Evolutionary conservation across 1,284 basidiomycete species (phyloP).

Genomic region (Mycena sp.): DNA sequence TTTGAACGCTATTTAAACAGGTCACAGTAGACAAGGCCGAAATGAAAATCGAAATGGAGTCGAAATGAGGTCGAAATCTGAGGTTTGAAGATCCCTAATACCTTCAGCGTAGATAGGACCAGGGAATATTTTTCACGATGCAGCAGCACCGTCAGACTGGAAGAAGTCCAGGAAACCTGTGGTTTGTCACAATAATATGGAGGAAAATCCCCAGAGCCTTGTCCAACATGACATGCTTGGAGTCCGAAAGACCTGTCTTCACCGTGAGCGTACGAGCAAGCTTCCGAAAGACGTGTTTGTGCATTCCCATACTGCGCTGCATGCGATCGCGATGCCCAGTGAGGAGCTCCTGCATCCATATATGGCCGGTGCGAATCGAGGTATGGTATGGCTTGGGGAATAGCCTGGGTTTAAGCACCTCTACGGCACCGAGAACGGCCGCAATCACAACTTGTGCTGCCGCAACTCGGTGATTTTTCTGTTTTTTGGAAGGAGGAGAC

Average conservation of each 20-base stretch:
- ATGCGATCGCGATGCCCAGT: slow-evolving; percentile 2
- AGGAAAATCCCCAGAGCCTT: slow-evolving; percentile 13
- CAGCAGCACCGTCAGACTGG: too few species aligned
- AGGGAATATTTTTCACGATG: too few species aligned
- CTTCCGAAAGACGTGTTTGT: slow-evolving; percentile 18
- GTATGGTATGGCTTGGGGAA: slow-evolving; percentile 10
- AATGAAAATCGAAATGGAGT: too few species aligned
- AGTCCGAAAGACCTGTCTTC: neutral
- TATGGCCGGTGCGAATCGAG: slow-evolving; percentile 10
- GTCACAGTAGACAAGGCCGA: too few species aligned
- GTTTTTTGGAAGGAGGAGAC: neutral
- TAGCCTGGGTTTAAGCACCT: neutral
- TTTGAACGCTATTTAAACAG: too few species aligned
- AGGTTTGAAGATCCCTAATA: too few species aligned
- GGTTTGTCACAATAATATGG: slow-evolving; percentile 4
- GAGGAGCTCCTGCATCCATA: slow-evolving; percentile 17
- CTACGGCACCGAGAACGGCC: neutral
- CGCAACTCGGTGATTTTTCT: neutral
- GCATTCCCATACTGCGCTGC: slow-evolving; percentile 11
- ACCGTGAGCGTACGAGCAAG: slow-evolving; percentile 1
- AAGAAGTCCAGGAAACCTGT: too few species aligned
- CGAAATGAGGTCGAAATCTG: too few species aligned
- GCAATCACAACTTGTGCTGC: neutral
- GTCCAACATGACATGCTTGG: slow-evolving; percentile 2
- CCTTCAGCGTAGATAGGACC: too few species aligned